Evolutionary conservation across 1,139 yeast species (phyloP).

Genomic region (Komagataea norvegica): DNA sequence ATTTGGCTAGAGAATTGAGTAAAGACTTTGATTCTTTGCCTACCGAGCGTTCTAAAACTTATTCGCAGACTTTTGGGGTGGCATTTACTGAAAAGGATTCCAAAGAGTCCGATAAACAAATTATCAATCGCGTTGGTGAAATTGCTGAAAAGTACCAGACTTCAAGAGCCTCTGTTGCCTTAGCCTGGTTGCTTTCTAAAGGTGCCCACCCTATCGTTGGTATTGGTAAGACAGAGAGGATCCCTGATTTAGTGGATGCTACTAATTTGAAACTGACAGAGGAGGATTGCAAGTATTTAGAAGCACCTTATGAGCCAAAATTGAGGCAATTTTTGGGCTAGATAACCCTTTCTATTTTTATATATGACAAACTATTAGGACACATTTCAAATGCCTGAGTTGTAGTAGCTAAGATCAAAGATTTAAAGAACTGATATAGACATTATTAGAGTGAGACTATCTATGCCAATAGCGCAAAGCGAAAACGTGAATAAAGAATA

Average conservation of each 20-base stretch:
- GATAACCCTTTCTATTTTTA: background rate
- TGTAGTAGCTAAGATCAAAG: no score
- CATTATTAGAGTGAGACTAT: no score
- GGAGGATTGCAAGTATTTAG: conserved; percentile 42
- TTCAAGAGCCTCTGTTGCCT: conserved; percentile 48
- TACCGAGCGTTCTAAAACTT: conserved; percentile 35
- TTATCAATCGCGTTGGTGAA: conserved; percentile 48
- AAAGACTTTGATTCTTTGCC: conserved; percentile 13
- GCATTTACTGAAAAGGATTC: conserved; percentile 24
- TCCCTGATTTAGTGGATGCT: conserved; percentile 1
- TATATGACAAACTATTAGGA: no score
- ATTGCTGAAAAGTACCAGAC: conserved; percentile 40
- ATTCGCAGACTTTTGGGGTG: conserved; percentile 32
- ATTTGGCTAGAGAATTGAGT: conserved; percentile 39
- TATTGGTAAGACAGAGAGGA: conserved; percentile 1
- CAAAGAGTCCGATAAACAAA: conserved; percentile 31
- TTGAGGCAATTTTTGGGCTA: background rate
- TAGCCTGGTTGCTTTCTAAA: conserved; percentile 46
- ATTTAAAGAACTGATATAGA: no score
- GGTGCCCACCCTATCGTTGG: conserved; percentile 29
- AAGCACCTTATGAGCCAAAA: conserved; percentile 37
- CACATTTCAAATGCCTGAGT: no score
- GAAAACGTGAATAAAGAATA: no score
- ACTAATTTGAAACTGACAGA: conserved; percentile 34
- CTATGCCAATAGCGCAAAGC: no score